These are phyloP conservation scores for Penicillium decumbens DNA, from an alignment of 2,329 filamentous ascomycete genomes.

Conservation along the genomic window DNA sequence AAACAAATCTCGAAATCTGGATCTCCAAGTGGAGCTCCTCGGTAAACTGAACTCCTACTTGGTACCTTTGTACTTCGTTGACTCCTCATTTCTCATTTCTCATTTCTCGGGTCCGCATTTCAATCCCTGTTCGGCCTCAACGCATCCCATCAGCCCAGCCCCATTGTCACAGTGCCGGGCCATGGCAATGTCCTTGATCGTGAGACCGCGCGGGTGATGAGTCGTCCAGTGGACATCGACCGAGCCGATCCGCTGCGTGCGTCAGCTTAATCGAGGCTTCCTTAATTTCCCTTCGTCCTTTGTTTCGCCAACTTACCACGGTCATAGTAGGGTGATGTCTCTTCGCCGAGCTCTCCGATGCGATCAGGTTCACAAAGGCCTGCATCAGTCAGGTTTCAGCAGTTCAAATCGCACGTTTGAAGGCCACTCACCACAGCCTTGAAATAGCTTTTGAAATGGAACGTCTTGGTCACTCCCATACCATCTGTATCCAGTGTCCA, in stretches of 20 bases:
- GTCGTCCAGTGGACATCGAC: conserved; percentile 42
- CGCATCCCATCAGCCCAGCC: conserved; percentile 32
- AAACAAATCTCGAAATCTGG: not conserved
- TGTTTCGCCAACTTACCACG: conserved; percentile 26
- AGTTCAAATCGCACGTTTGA: not conserved
- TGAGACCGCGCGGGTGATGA: conserved; percentile 38
- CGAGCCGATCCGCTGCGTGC: conserved; percentile 31
- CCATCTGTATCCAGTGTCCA: conserved; percentile 35
- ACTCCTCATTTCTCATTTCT: not conserved
- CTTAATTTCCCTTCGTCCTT: conserved; percentile 1
- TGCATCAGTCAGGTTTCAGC: conserved; percentile 8
- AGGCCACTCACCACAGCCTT: conserved; percentile 33
- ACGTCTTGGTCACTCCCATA: conserved; percentile 37
- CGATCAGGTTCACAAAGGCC: conserved; percentile 38
- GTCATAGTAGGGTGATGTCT: conserved; percentile 41
- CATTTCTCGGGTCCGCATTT: conserved; percentile 25
- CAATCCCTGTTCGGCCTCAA: conserved; percentile 28
- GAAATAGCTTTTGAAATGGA: conserved; percentile 38
- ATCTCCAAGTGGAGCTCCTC: not conserved
- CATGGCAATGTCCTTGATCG: conserved; percentile 36
- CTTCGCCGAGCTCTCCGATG: conserved; percentile 34
- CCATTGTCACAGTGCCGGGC: conserved; percentile 37
- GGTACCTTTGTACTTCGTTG: no score
- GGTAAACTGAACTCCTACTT: no score
- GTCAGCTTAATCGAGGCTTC: conserved; percentile 4